Base-by-base conservation (phyloP, 768 basidiomycete species). In the Russula emetica region DNA sequence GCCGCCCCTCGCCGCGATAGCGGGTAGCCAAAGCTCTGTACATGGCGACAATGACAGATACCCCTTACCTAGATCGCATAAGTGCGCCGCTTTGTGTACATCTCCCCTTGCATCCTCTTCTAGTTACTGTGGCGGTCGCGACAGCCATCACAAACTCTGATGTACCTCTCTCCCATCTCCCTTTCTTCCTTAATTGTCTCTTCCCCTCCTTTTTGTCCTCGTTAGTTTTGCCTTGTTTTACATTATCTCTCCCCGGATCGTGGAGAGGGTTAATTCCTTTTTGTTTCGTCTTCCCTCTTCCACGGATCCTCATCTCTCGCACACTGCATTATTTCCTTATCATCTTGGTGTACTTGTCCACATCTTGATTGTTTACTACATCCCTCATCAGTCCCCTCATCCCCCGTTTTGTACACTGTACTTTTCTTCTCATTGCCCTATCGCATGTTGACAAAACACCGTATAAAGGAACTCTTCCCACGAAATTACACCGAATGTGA, bases 301-400 rank as follows among this genome's bases (percentile, higher is more conserved):
- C 20, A 16, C 55, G 22, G 49, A 56, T 56, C 60, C 22, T 14
- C 63, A 64, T 55, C 38, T 22, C 54, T 26, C 32, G 22, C 54
- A 64, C 47, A 49, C 49, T 50, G 58, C 63, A 64, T 47, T 64
- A 56, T 50, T 32, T 60, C 45, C 58, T 32, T 57, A 60, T 60
- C 63, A 40, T 54, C 45, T 55, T 60, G 38, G 59, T 65, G 64
- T 65, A 65, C 59, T 61, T 20, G 30, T 20, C 38, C 55, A 52
- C 50, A 60, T 44, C 42, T 56, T 54, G 55, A 40, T 64, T 64
- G 47, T 65, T 61, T 52, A 36, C 54, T 52, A 60, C 64, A 65
- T 60, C 50, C 38, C 38, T 40, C 36, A 36, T 36, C 13, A 36
- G 11, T 36, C 36, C 36, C 54, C 22, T 64, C 64, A 64, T 38